Percentiles rank a stretch among this genome's conserved stretches.
These are phyloP conservation scores for Naematelia aurantialba DNA, from an alignment of 768 basidiomycete species.

Conservation along the genomic window DNA sequence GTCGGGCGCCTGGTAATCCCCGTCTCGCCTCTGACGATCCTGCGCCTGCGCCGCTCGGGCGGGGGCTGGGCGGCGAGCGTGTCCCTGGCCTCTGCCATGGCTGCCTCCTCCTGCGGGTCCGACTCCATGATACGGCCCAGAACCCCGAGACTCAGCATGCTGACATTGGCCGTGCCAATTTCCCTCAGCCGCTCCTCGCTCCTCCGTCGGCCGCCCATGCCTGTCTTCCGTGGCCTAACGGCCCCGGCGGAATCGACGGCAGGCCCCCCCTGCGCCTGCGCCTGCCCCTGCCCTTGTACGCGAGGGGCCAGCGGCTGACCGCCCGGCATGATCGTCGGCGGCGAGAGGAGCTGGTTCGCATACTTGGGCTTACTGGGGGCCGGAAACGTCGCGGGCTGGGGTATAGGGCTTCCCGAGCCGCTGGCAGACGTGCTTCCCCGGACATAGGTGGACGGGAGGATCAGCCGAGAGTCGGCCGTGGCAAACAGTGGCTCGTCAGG, in stretches of 20 bases:
- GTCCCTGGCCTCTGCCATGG: background rate
- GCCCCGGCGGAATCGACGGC: too few species aligned
- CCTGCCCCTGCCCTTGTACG: conserved; percentile 12
- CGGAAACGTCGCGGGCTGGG: background rate
- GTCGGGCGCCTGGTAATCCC: conserved; percentile 19
- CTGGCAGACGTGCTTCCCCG: conserved; percentile 4
- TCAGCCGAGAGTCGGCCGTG: conserved; percentile 11
- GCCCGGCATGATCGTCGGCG: conserved; percentile 40
- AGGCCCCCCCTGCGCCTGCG: background rate
- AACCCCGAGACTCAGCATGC: conserved; percentile 31
- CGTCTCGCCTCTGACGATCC: conserved; percentile 30
- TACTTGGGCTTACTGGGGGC: conserved; percentile 8
- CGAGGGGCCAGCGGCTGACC: conserved; percentile 27
- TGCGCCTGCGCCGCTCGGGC: conserved; percentile 18
- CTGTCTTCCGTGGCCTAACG: background rate
- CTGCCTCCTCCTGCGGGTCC: conserved; percentile 8
- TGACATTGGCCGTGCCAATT: conserved; percentile 21
- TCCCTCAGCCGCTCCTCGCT: conserved; percentile 35
- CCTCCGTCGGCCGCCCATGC: conserved; percentile 10
- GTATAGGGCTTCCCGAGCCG: background rate
- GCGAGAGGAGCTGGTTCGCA: conserved; percentile 33
- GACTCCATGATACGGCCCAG: conserved; percentile 35
- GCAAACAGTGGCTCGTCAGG: conserved; percentile 13
- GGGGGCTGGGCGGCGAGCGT: background rate
- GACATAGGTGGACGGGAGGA: conserved; percentile 39